phyloP scores from a whole-genome alignment of 169 alveolate species.

The Plasmodium fragile region DNA sequence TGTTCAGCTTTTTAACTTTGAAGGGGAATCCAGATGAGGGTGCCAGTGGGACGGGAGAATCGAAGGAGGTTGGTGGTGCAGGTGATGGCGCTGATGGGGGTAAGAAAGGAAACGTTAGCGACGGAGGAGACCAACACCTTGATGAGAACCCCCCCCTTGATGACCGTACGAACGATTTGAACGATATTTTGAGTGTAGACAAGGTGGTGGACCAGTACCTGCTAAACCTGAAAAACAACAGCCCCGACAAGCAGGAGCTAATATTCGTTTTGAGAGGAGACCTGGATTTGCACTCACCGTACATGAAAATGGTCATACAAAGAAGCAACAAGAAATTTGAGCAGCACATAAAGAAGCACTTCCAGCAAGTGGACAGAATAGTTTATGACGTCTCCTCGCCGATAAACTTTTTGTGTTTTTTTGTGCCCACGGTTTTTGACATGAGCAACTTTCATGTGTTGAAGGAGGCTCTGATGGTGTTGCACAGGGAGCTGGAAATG shows the following conservation, averaged over 20 bases:
- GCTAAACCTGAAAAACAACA: slow-evolving; percentile 15
- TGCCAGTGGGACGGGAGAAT: not conserved
- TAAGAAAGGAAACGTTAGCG: not conserved
- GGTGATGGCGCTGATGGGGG: no score
- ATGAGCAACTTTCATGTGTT: slow-evolving; percentile 36
- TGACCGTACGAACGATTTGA: not conserved
- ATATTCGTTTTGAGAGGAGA: slow-evolving; percentile 50
- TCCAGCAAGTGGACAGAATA: slow-evolving; percentile 20
- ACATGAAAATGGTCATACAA: slow-evolving; percentile 22
- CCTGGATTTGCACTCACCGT: slow-evolving; percentile 19
- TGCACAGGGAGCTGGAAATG: slow-evolving; percentile 18
- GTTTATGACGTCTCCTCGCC: slow-evolving; percentile 47
- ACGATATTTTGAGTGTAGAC: slow-evolving; percentile 7
- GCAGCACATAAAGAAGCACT: slow-evolving; percentile 21
- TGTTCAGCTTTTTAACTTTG: slow-evolving; percentile 15
- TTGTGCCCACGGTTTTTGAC: slow-evolving; percentile 60
- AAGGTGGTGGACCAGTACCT: slow-evolving; percentile 57
- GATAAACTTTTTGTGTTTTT: slow-evolving; percentile 61
- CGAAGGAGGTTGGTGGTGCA: not conserved
- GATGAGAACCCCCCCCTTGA: not conserved
- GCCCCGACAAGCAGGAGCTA: slow-evolving; percentile 36
- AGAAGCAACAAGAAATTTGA: slow-evolving; percentile 12
- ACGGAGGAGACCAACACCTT: not conserved
- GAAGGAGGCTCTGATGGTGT: slow-evolving; percentile 45
- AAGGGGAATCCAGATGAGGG: not conserved